Conservation (phyloP, 495 filamentous ascomycete genomes). For the Cenococcum geophilum region DNA sequence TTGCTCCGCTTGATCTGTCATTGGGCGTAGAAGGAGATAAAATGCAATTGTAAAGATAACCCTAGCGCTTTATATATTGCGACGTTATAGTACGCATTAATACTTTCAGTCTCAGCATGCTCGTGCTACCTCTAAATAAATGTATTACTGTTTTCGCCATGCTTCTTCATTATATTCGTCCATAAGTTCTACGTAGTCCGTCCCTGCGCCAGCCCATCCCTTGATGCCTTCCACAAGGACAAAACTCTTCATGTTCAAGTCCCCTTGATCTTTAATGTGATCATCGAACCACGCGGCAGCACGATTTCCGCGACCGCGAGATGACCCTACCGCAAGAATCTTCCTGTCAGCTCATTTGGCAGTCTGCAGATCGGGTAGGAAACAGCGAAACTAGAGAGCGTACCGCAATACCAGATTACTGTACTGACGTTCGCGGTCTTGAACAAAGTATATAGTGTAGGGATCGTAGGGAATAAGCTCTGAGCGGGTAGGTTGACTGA, state of each 20-base stretch:
- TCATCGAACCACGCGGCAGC: constrained; percentile 66
- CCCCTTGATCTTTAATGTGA: constrained; percentile 46
- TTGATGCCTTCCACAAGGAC: constrained; percentile 58
- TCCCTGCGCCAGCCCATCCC: constrained; percentile 56
- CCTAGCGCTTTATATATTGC: neutral
- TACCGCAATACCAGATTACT: constrained; percentile 66
- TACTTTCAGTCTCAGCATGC: neutral
- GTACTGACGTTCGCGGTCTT: constrained; percentile 43
- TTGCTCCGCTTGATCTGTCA: neutral
- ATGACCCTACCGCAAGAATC: constrained; percentile 49
- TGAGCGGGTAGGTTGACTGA: constrained; percentile 69
- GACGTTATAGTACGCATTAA: neutral
- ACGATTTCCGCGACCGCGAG: constrained; percentile 55
- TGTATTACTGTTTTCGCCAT: neutral
- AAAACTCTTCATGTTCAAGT: constrained; percentile 49
- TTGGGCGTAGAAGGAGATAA: neutral
- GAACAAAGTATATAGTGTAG: constrained; percentile 51
- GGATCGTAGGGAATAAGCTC: constrained; percentile 52
- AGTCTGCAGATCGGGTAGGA: neutral
- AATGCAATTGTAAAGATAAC: neutral
- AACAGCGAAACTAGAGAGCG: constrained; percentile 13
- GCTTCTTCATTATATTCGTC: constrained; percentile 49
- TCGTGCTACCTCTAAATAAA: neutral
- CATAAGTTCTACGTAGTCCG: constrained; percentile 51
- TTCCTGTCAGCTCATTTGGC: neutral